Evolutionary conservation across 2,329 filamentous ascomycete species (phyloP), one percentile per base, ranked within the genome.

Genomic region (Alternaria dauci): DNA sequence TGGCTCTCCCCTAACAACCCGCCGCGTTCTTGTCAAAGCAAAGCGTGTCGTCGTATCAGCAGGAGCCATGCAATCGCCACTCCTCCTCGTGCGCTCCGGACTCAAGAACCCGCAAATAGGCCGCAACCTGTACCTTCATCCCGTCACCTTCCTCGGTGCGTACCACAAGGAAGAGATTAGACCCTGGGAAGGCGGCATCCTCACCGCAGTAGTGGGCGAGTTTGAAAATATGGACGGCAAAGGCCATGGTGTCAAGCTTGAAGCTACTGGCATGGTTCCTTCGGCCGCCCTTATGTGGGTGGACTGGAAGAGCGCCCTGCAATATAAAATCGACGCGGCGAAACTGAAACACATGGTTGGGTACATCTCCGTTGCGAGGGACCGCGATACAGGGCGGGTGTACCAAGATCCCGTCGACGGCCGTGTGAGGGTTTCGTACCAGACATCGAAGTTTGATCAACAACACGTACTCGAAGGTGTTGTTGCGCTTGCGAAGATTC

Each of bases 101-200:
- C 78, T 97, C 51, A 89, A 86, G 81, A 97, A 96, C 74, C 84
- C 84, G 4, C 89, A 97, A 58, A 90, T 97, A 63, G 94, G 94
- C 26, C 86, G 85, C 8, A 92, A 97, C 70, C 86, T 97, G 4
- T 84, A 95, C 70, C 78, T 97, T 1, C 94, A 98, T 72, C 94
- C 94, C 1, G 89, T 88, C 71, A 72, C 74, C 4, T 64, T 85
- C 52, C 65, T 84, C 11, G 81, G 78, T 34, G 91, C 86, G 2
- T 82, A 89, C n/a, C 93, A 90, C 76, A 83, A 90, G 32, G 84
- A 93, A 60, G 88, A 91, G 36, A 84, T 89, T 20, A 85, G 84
- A n/a, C 80, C 77, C 2, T 83, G 84, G 84, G 83, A 88, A 84
- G 90, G 93, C 16, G 86, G 88, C 2, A 94, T 94, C 68, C 86